phyloP scores from a whole-genome alignment of 768 basidiomycete species.

The Amanita pallidorosea region DNA sequence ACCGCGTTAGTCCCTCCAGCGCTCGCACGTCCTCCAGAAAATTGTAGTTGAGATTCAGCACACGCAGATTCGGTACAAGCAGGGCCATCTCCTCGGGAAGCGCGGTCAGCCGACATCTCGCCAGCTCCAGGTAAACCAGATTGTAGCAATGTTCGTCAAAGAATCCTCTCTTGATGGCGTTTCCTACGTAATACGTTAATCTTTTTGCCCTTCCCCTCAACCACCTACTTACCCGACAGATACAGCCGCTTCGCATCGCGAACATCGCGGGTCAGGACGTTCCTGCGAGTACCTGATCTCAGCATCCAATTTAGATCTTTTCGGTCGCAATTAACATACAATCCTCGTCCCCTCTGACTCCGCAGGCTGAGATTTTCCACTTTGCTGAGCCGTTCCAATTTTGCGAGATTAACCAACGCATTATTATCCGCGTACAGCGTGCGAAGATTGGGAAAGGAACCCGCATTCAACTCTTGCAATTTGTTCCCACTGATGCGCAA shows the following conservation, averaged over 20 bases:
- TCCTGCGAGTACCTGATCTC: conserved; percentile 17
- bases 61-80: conserved; percentile 76
- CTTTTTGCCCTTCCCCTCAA: conserved; percentile 9
- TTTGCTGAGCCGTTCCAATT: conserved; percentile 48
- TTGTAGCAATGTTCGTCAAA: conserved; percentile 75
- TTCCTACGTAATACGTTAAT: conserved; percentile 40
- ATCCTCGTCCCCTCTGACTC: conserved; percentile 67
- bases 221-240: conserved; percentile 65
- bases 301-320: conserved; percentile 11
- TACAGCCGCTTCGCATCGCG: conserved; percentile 91
- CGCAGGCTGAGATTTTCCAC: conserved; percentile 88
- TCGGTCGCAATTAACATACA: conserved; percentile 44
- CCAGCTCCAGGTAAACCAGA: conserved; percentile 85
- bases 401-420: conserved; percentile 35
- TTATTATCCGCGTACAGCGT: conserved; percentile 94
- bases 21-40: conserved; percentile 68
- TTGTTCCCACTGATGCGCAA: conserved; percentile 80
- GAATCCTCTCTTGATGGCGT: conserved; percentile 52
- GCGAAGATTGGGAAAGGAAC: conserved; percentile 58
- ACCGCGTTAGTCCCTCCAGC: conserved; percentile 60
- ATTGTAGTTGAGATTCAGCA: conserved; percentile 95
- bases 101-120: conserved; percentile 67
- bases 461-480: conserved; percentile 53
- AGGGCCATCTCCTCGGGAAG: conserved; percentile 61
- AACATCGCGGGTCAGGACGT: conserved; percentile 55